Evolutionary conservation across 805 yeast genomes (phyloP).

Genomic region (Hemisphaericaspora nanyangensis): DNA sequence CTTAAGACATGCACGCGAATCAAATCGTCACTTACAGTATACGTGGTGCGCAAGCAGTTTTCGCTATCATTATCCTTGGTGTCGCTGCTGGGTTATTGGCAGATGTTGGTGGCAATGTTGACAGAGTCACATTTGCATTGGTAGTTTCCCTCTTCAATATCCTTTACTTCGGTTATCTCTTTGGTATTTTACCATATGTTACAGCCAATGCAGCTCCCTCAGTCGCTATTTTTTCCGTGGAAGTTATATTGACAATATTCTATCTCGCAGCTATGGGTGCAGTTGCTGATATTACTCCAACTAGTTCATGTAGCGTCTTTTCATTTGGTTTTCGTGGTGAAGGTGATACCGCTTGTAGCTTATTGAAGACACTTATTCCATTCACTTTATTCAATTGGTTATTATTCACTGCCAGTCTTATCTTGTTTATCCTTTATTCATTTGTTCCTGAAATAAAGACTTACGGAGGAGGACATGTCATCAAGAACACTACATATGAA

Average conservation of each 20-base stretch:
- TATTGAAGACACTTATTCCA: slow-evolving; percentile 5
- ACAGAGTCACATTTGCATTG: slow-evolving; percentile 5
- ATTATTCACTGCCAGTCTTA: slow-evolving; percentile 5
- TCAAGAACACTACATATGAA: neutral
- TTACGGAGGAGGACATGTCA: slow-evolving; percentile 4
- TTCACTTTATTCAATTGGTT: slow-evolving; percentile 10
- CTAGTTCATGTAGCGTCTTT: slow-evolving; percentile 2
- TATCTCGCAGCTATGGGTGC: slow-evolving; percentile 9
- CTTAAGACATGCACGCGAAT: slow-evolving; percentile 46
- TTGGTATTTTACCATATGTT: slow-evolving; percentile 1
- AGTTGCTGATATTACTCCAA: slow-evolving; percentile 5
- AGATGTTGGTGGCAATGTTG: slow-evolving; percentile 2
- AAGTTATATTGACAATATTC: slow-evolving; percentile 2
- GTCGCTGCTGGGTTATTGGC: slow-evolving; percentile 7
- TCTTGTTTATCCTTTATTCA: slow-evolving; percentile 6
- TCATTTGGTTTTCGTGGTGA: neutral
- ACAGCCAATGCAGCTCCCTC: slow-evolving; percentile 1
- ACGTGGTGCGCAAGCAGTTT: slow-evolving; percentile 6
- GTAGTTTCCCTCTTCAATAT: slow-evolving; percentile 2
- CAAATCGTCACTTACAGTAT: slow-evolving; percentile 42
- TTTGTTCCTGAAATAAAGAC: slow-evolving; percentile 4
- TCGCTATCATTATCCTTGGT: slow-evolving; percentile 4
- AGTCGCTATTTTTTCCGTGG: slow-evolving; percentile 5
- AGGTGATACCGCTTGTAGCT: slow-evolving; percentile 2
- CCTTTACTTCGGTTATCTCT: slow-evolving; percentile 7